A percentile compares a stretch with the other conserved stretches of the same genome.
Conservation (phyloP, 495 filamentous ascomycete species). For the Cairneyella variabilis region DNA sequence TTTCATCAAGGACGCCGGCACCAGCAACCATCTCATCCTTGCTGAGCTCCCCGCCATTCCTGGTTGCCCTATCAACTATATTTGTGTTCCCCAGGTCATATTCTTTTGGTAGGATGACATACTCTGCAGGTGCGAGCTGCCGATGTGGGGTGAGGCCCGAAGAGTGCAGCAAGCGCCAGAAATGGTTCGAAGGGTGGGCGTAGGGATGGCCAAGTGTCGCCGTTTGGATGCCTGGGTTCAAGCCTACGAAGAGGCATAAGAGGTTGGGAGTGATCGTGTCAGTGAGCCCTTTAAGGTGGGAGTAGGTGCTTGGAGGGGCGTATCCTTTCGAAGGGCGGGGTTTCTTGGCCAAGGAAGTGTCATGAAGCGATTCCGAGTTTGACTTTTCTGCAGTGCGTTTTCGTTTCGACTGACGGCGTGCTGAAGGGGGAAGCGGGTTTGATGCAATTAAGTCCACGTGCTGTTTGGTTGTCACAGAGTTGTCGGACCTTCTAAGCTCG, state of each 20-base stretch:
- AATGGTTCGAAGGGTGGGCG: constrained; percentile 86
- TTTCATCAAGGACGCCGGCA: constrained; percentile 68
- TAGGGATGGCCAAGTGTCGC: constrained; percentile 78
- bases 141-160: constrained; percentile 68
- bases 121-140: constrained; percentile 54
- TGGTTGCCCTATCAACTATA: constrained; percentile 74
- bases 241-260: constrained; percentile 78
- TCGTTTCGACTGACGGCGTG: constrained; percentile 9
- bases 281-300: constrained; percentile 61
- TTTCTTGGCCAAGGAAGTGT: constrained; percentile 11
- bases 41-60: constrained; percentile 75
- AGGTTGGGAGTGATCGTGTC: constrained; percentile 76
- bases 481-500: not conserved
- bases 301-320: constrained; percentile 62
- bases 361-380: constrained; percentile 2
- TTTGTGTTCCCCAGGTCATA: constrained; percentile 88
- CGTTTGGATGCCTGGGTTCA: constrained; percentile 84
- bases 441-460: constrained; percentile 6
- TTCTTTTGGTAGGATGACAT: constrained; percentile 62
- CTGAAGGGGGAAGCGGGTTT: not conserved
- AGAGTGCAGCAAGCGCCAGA: constrained; percentile 80
- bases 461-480: constrained; percentile 4
- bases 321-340: constrained; percentile 37
- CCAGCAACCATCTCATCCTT: constrained; percentile 80
- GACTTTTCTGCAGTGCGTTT: constrained; percentile 7